Evolutionary conservation across 179 eudicot genomes (phyloP), one percentile per base, ranked within the genome.

Genomic region (Pouteria campechiana): DNA sequence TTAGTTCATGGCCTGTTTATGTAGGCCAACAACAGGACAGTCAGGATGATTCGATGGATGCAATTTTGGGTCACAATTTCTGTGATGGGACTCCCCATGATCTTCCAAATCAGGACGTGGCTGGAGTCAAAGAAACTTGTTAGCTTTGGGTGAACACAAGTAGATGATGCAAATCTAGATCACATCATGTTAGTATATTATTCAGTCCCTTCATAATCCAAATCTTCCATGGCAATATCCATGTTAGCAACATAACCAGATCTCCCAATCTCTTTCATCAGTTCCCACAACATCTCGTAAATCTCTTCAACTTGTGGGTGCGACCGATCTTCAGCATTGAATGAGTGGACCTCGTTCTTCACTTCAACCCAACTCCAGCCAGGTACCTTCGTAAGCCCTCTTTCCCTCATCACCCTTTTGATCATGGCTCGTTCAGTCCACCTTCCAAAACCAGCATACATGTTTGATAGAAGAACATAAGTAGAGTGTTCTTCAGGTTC

Each of bases 361-460:
- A 85, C 52, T 57, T 85, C 93, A 17, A 85, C 75, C 88, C 95
- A 81, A 50, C 88, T 85, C 79, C 81, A 73, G 40, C 95, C 95
- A 3, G 95, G 93, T 44, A 85, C 78, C 64, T 81, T 85, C 52
- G 27, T 78, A 13, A 85, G 68, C 14, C 95, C 79, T 46, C 68
- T 68, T 48, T 68, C 72, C 63, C 67, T 71, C 95, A 85, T 81
- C 63, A 75, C 50, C 69, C 65, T 75, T 46, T 69, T 81, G 27
- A 85, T 20, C 37, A 27, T 41, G 35, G 93, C 92, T 57, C 61
- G 75, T 40, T 75, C 84, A 20, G 81, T 77, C 95, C 93, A 85
- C 59, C 51, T 72, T 63, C 58, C 64, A 23, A 67, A 63, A 42
- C 72, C 70, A 2, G 77, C 87, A 47, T 73, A 85, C 67, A 81